Evolutionary conservation across 2,329 filamentous ascomycete species (phyloP), one percentile per base, ranked within the genome.

Genomic region (Diaporthe sp.): DNA sequence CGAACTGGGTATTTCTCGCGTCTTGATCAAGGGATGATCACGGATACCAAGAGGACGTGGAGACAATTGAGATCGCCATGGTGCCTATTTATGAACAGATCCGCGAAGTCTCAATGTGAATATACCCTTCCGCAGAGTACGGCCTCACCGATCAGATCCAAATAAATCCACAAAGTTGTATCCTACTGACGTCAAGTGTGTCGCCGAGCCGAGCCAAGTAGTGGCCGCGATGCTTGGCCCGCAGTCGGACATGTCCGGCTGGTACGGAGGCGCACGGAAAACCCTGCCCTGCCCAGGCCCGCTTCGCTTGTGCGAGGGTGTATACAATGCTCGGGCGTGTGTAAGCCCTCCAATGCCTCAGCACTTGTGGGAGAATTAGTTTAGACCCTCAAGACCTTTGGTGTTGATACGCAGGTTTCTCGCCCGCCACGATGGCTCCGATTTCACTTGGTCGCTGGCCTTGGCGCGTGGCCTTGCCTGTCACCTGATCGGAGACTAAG

Each of bases 71-170:
- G 20, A 3, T 5, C 3, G 4, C 31, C 31, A 12, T n/a, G 17
- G 4, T 3, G 31, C 31, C 55, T 58, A 37, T 58, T 39, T 39
- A 58, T n/a, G 20, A 7, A 2, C 9, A 34, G 20, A 4, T 2
- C 0, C 8, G 1, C 31, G 7, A 58, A 12, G 20, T 2, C 31
- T 58, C 31, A n/a, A 37, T 6, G 0, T n/a, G 1, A 58, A 39
- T 0, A 39, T 2, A 15, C 31, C 31, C 10, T 53, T 10, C n/a
- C 9, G 4, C 49, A 28, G 0, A 4, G 8, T 13, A 53, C 22
- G 0, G 0, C 0, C 44, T n/a, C 2, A 4, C 1, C 1, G 6
- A 13, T 1, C 17, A n/a, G 10, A 37, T 22, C 31, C 31, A 3
- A 3, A n/a, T 6, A 22, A 20, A 37, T 13, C 34, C 3, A 58